Conservation (phyloP, 1,139 yeast genomes). For the Candida sp. region DNA sequence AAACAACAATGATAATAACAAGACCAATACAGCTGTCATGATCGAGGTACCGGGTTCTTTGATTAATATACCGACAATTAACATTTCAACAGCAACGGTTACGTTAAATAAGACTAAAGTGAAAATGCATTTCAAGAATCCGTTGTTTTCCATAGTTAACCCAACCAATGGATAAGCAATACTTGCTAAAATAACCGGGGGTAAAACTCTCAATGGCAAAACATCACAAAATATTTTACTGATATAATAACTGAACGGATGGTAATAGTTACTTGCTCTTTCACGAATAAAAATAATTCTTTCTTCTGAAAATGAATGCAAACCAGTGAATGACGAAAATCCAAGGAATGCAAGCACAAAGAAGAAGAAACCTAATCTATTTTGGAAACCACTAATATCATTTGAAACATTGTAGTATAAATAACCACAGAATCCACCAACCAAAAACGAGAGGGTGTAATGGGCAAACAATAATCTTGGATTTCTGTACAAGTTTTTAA, state of each 20-base stretch:
- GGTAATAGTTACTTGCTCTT: constrained; percentile 90
- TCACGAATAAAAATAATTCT: constrained; percentile 87
- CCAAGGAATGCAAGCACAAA: constrained; percentile 90
- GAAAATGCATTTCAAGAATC: constrained; percentile 68
- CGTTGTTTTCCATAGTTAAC: constrained; percentile 71
- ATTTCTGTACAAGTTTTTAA: constrained; percentile 88
- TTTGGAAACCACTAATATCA: constrained; percentile 95
- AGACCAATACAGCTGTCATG: constrained; percentile 77
- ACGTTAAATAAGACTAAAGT: constrained; percentile 80
- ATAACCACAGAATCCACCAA: constrained; percentile 84
- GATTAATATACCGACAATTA: constrained; percentile 81
- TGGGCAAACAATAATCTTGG: constrained; percentile 84
- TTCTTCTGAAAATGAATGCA: constrained; percentile 85
- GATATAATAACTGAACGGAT: constrained; percentile 78
- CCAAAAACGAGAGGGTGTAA: constrained; percentile 68
- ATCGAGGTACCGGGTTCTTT: constrained; percentile 95
- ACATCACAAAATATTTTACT: constrained; percentile 89
- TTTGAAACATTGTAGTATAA: constrained; percentile 78
- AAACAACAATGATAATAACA: constrained; percentile 81
- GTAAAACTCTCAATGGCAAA: constrained; percentile 82
- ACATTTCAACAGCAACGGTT: constrained; percentile 80
- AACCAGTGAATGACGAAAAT: constrained; percentile 86
- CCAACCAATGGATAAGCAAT: constrained; percentile 94
- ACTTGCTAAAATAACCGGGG: constrained; percentile 80
- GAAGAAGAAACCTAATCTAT: constrained; percentile 89